Base-by-base conservation (phyloP, 2,329 filamentous ascomycete species). In the Cercospora sp. region DNA sequence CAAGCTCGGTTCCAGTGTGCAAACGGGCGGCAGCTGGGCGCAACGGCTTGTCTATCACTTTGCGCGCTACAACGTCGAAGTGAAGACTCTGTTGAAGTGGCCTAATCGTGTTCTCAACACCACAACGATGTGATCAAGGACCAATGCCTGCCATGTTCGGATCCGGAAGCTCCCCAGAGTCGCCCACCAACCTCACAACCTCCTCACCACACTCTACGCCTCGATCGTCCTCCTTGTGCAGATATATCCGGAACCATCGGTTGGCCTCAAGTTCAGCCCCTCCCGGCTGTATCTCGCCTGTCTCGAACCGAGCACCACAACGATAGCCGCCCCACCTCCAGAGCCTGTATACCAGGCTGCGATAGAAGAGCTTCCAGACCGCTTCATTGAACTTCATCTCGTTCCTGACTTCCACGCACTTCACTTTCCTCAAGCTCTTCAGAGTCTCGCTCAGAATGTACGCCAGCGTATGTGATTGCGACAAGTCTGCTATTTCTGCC, bases 391-490 rank as follows among this genome's bases (percentile, higher is more conserved):
- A 79, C 55, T 76, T 78, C 4, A 70, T 74, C 33, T 73, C 42
- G 58, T 79, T 79, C 63, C 73, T 63, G 59, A 79, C 75, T 42
- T 75, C 69, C 12, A 79, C 67, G 59, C 68, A 71, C 23, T 69
- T 55, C 2, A 79, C 75, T 8, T 75, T 74, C 5, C 73, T 31
- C 67, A 79, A 67, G 48, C 73, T 70, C 69, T 77, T 76, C 28
- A 79, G 63, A 26, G 76, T 78, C 73, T 80, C 78, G 48, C 74
- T 73, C 57, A 80, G 72, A 57, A 79, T 75, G 68, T 79, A 79
- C 7, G 77, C 77, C 57, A 80, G 69, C 12, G 77, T 78, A 63
- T 80, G 78, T 20, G 71, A 70, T 53, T 79, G 77, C 51, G 72
- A 74, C 45, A 79, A 70, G 64, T 79, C 77, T 51, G 78, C 78